These are phyloP conservation scores for Dunaliella primolecta DNA, from an alignment of 139 green algal genomes.

Conservation along the genomic window DNA sequence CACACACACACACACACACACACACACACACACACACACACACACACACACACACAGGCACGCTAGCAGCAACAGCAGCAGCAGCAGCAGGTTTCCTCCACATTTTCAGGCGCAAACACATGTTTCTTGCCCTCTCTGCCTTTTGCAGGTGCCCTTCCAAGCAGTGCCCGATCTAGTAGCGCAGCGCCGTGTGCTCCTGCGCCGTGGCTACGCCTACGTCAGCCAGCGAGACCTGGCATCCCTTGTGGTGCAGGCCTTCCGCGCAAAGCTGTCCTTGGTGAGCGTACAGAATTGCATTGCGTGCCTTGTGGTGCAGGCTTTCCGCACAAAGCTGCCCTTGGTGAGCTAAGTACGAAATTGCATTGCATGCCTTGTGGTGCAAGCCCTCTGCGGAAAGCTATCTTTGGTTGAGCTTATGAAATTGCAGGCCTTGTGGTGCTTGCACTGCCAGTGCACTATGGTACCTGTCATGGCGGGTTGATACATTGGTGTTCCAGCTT, in stretches of 20 bases:
- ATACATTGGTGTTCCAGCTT: no score
- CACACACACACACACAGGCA: no score
- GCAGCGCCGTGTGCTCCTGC: constrained; percentile 62
- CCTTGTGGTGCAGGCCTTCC: constrained; percentile 75
- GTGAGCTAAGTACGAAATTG: constrained; percentile 16
- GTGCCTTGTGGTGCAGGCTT: constrained; percentile 71
- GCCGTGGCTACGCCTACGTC: constrained; percentile 75
- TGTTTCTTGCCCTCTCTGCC: no score
- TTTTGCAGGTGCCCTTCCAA: constrained; percentile 64
- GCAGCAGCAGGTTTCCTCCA: no score
- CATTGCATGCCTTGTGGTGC: constrained; percentile 59
- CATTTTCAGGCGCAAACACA: no score
- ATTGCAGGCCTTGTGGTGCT: neutral
- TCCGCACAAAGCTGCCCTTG: constrained; percentile 55
- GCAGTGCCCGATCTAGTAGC: constrained; percentile 85
- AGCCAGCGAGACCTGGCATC: constrained; percentile 61
- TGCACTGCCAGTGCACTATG: no score
- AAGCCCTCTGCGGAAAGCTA: constrained; percentile 58
- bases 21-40: no score
- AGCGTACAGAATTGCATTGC: constrained; percentile 3
- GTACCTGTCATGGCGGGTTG: no score
- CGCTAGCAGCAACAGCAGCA: no score
- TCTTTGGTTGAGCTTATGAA: neutral
- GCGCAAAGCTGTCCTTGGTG: constrained; percentile 51
- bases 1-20: no score